A percentile compares a stretch with the other conserved stretches of the same genome.
These are phyloP conservation scores for Malassezia slooffiae DNA, from an alignment of 1,284 basidiomycete genomes.

Conservation along the genomic window DNA sequence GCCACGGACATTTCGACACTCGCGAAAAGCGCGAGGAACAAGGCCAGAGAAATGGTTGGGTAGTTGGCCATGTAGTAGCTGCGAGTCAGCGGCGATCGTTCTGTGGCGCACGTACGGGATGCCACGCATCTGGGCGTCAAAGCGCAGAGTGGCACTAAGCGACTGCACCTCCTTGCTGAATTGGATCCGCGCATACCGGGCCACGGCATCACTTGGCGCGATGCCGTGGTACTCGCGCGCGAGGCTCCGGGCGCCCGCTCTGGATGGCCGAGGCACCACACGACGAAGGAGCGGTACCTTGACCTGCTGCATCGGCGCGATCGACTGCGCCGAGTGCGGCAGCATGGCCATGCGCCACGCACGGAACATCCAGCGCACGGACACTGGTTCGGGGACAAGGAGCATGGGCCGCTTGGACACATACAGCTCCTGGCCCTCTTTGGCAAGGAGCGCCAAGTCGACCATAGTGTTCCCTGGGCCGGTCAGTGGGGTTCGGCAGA, in stretches of 20 bases:
- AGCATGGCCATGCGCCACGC: conserved; percentile 1
- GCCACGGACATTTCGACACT: conserved; percentile 36
- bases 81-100: too few species aligned
- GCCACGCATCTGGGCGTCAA: conserved; percentile 39
- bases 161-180: conserved; percentile 41
- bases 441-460: conserved; percentile 21
- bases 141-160: conserved; percentile 24
- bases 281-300: conserved; percentile 27
- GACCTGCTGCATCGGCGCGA: conserved; percentile 21
- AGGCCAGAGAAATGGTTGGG: conserved; percentile 30
- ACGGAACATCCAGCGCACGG: conserved; percentile 10
- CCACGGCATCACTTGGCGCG: too few species aligned
- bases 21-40: conserved; percentile 37
- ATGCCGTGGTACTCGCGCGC: too few species aligned
- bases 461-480: conserved; percentile 39
- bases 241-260: too few species aligned
- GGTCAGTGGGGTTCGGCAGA: neutral
- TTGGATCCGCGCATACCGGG: too few species aligned
- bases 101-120: conserved; percentile 15
- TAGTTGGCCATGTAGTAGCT: conserved; percentile 42
- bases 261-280: conserved; percentile 22
- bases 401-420: conserved; percentile 5
- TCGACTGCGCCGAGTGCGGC: conserved; percentile 4
- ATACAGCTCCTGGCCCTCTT: conserved; percentile 1
- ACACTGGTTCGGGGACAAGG: conserved; percentile 6